A percentile compares a stretch with the other conserved stretches of the same genome.
These are phyloP conservation scores for Tylopilus felleus DNA, from an alignment of 768 basidiomycete genomes.

Conservation along the genomic window DNA sequence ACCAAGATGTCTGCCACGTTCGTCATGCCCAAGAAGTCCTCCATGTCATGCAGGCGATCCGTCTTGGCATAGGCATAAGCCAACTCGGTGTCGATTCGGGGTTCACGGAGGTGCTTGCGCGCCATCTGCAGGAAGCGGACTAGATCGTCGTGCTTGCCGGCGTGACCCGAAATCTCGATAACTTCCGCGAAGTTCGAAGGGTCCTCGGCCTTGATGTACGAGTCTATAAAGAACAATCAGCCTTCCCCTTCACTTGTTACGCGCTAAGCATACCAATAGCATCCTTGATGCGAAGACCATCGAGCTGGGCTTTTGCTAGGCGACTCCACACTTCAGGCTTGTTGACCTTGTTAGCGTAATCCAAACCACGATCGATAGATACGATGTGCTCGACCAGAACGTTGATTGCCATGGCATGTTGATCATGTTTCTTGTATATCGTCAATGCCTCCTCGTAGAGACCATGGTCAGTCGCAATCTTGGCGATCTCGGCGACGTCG, in stretches of 20 bases:
- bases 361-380: slow-evolving; percentile 92
- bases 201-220: slow-evolving; percentile 97
- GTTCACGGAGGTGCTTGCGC: slow-evolving; percentile 93
- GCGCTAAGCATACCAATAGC: slow-evolving; percentile 70
- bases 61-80: slow-evolving; percentile 98
- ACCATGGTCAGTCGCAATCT: slow-evolving; percentile 94
- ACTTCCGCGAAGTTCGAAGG: slow-evolving; percentile 92
- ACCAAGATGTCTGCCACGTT: slow-evolving; percentile 96
- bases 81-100: slow-evolving; percentile 96
- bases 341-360: slow-evolving; percentile 96
- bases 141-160: slow-evolving; percentile 89
- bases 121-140: slow-evolving; percentile 99
- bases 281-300: slow-evolving; percentile 97
- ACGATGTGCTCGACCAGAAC: slow-evolving; percentile 98
- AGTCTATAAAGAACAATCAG: slow-evolving; percentile 51
- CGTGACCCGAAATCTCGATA: slow-evolving; percentile 92
- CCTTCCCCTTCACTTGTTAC: background rate
- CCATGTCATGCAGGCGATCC: slow-evolving; percentile 98
- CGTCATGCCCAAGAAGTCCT: slow-evolving; percentile 97
- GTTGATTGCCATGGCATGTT: slow-evolving; percentile 94
- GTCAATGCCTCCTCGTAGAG: slow-evolving; percentile 95
- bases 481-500: slow-evolving; percentile 90
- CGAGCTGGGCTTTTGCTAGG: slow-evolving; percentile 97
- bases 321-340: slow-evolving; percentile 96
- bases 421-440: slow-evolving; percentile 96